Evolutionary conservation across 2,329 filamentous ascomycete genomes (phyloP).

Genomic region (Catunica adiposa): DNA sequence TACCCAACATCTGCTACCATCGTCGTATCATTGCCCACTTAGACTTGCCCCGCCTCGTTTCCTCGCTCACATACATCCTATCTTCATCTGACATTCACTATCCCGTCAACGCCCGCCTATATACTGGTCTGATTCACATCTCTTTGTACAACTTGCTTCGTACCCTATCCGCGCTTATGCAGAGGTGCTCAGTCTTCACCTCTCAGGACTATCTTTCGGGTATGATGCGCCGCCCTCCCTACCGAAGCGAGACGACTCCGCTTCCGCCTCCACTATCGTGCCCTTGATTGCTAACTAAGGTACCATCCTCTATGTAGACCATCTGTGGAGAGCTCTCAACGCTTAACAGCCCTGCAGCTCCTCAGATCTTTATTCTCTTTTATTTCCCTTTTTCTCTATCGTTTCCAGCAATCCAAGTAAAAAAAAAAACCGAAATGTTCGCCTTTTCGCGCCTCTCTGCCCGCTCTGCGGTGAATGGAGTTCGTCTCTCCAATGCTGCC

Average conservation of each 20-base stretch:
- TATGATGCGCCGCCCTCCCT: conserved; percentile 25
- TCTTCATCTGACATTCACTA: not conserved
- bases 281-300: conserved; percentile 11
- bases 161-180: conserved; percentile 53
- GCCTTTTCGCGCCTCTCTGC: conserved; percentile 32
- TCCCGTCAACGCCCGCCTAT: conserved; percentile 6
- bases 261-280: not conserved
- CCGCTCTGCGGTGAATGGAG: conserved; percentile 20
- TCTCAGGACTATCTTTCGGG: conserved; percentile 75
- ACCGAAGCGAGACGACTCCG: not conserved
- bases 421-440: conserved; percentile 15
- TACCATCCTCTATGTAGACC: conserved; percentile 20
- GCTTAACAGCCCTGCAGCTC: conserved; percentile 16
- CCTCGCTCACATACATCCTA: not conserved
- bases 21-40: conserved; percentile 2
- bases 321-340: conserved; percentile 25
- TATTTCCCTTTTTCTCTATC: conserved; percentile 5
- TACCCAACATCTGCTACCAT: conserved; percentile 7
- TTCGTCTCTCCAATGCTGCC: conserved; percentile 22
- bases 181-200: conserved; percentile 70
- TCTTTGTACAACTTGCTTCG: conserved; percentile 21
- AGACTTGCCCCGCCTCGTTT: conserved; percentile 8
- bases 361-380: conserved; percentile 14
- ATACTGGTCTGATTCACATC: conserved; percentile 15
- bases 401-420: not conserved